Percentiles rank a stretch among this genome's conserved stretches.
These are phyloP conservation scores for Calycina herbarum DNA, from an alignment of 2,329 filamentous ascomycete genomes.

Conservation along the genomic window DNA sequence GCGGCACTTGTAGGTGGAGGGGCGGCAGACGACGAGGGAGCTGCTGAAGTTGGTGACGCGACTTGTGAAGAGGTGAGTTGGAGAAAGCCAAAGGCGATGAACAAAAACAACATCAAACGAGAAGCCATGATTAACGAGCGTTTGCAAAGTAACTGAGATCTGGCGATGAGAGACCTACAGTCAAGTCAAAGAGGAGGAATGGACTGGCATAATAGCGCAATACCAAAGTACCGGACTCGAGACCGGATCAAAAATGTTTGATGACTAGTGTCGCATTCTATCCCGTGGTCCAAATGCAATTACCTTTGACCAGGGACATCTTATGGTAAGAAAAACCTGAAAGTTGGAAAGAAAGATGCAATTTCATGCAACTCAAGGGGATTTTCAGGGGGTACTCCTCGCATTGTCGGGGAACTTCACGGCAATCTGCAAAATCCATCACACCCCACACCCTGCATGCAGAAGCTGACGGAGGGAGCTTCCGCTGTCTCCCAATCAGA, in stretches of 20 bases:
- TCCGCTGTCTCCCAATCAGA: neutral
- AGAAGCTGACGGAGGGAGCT: neutral
- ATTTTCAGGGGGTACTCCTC: constrained; percentile 7
- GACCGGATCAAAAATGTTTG: neutral
- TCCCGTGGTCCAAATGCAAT: neutral
- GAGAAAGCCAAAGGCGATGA: constrained; percentile 8
- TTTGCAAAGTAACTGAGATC: neutral
- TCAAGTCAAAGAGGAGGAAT: neutral
- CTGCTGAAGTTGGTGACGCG: neutral
- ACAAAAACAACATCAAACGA: constrained; percentile 7
- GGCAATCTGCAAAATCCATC: constrained; percentile 7
- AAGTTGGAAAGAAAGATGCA: constrained; percentile 8
- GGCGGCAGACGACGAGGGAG: constrained; percentile 27
- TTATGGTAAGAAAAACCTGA: constrained; percentile 10
- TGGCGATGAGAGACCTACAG: constrained; percentile 2
- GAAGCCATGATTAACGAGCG: constrained; percentile 5
- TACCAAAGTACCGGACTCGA: neutral
- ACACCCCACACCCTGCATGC: neutral
- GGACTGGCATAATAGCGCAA: constrained; percentile 5
- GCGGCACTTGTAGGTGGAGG: constrained; percentile 17
- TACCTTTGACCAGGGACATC: neutral
- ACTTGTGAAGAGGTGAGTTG: neutral
- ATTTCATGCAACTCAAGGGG: neutral
- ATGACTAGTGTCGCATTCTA: neutral
- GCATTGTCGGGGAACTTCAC: neutral